These are phyloP conservation scores for Cucurbita ficifolia DNA, from an alignment of 306 rosid genomes.

Conservation along the genomic window DNA sequence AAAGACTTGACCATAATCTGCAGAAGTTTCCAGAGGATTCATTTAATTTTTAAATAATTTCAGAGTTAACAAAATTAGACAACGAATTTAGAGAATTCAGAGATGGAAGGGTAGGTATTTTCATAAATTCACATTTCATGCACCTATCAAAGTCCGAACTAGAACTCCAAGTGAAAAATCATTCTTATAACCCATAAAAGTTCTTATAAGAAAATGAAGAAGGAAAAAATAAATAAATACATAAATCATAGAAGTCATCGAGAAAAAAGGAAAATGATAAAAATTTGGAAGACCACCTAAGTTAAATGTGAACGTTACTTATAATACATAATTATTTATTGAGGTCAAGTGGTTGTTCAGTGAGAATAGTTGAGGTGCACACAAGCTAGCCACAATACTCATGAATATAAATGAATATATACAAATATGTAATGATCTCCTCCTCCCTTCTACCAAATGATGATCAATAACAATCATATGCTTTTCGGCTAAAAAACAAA, in stretches of 20 bases:
- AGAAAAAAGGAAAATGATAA: neutral
- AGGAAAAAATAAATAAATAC: too few relatives aligned
- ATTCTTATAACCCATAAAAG: neutral
- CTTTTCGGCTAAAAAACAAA: neutral
- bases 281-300: neutral
- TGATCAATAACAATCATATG: neutral
- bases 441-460: neutral
- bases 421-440: neutral
- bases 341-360: neutral
- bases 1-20: slow-evolving; percentile 92
- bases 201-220: neutral
- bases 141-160: neutral
- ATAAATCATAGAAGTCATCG: neutral
- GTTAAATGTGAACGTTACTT: neutral
- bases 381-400: neutral
- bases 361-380: neutral
- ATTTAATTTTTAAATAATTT: neutral
- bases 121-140: neutral
- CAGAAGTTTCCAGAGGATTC: slow-evolving; percentile 14
- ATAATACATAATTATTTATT: neutral
- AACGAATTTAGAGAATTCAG: neutral
- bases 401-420: too few relatives aligned
- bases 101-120: neutral
- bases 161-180: neutral
- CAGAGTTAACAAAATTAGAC: slow-evolving; percentile 1